A percentile compares a stretch with the other conserved stretches of the same genome.
These are phyloP conservation scores for Clarireedia homoeocarpa DNA, from an alignment of 2,329 filamentous ascomycete genomes.

Conservation along the genomic window DNA sequence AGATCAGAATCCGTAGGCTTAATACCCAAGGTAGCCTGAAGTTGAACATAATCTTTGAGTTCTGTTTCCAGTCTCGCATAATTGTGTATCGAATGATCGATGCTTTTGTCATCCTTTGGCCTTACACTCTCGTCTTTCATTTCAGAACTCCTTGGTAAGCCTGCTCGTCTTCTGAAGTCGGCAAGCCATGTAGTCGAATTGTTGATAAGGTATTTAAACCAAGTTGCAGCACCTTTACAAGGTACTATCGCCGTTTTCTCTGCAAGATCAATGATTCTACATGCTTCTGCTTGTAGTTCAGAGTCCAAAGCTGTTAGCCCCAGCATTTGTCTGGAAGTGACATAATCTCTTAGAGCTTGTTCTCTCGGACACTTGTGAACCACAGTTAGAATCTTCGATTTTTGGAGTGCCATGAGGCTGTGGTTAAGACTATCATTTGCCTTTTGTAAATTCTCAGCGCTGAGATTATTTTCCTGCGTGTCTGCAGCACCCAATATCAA, in stretches of 20 bases:
- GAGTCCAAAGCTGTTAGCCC: constrained; percentile 52
- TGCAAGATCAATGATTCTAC: constrained; percentile 48
- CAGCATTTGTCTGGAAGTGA: constrained; percentile 29
- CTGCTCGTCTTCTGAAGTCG: constrained; percentile 47
- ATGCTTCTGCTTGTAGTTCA: constrained; percentile 53
- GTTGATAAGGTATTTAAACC: constrained; percentile 46
- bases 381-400: background rate
- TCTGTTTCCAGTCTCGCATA: constrained; percentile 46
- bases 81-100: constrained; percentile 54
- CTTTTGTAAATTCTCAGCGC: background rate
- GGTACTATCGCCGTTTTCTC: constrained; percentile 35
- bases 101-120: constrained; percentile 45
- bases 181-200: constrained; percentile 46
- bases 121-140: constrained; percentile 40
- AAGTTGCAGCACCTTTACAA: constrained; percentile 36
- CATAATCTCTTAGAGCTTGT: constrained; percentile 19
- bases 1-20: constrained; percentile 47
- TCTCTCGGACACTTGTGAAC: constrained; percentile 19
- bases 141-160: constrained; percentile 49
- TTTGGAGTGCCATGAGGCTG: background rate
- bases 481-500: constrained; percentile 41
- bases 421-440: background rate
- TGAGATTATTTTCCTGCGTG: background rate
- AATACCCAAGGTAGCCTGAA: constrained; percentile 37
- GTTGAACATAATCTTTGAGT: constrained; percentile 43